Conservation (phyloP, 352 stramenopile genomes). For the Pseudoperonospora humuli region DNA sequence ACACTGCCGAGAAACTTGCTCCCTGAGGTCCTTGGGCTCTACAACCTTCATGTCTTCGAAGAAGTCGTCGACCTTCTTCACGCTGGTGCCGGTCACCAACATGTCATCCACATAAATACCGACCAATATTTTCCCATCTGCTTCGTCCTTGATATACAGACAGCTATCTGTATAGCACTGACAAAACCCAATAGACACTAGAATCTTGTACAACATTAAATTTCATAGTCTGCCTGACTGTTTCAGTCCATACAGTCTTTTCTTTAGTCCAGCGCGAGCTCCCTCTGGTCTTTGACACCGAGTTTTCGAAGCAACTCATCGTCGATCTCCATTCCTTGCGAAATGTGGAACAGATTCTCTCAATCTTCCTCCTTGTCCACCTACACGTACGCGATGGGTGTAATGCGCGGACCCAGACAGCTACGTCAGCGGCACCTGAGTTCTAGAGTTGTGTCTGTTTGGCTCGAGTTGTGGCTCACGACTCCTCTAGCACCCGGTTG, state of each 20-base stretch:
- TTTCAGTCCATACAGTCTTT: constrained; percentile 24
- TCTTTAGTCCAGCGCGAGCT: constrained; percentile 18
- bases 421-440: no score
- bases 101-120: constrained; percentile 26
- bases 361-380: no score
- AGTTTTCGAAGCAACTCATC: constrained; percentile 1
- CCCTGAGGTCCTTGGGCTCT: constrained; percentile 4
- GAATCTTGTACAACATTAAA: constrained; percentile 1
- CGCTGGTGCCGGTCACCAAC: constrained; percentile 10
- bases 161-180: constrained; percentile 26
- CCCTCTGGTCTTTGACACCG: constrained; percentile 1
- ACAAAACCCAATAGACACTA: background rate
- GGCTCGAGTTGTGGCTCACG: no score
- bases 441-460: no score
- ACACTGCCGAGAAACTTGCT: background rate
- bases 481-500: no score
- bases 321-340: no score
- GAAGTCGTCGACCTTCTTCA: background rate
- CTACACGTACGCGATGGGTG: no score
- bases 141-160: constrained; percentile 13
- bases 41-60: constrained; percentile 11
- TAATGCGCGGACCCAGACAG: no score
- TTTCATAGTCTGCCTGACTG: constrained; percentile 14
- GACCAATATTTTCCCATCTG: background rate
- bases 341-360: no score